Evolutionary conservation across 2,329 filamentous ascomycete species (phyloP).

Genomic region (Neofusicoccum laricinum): DNA sequence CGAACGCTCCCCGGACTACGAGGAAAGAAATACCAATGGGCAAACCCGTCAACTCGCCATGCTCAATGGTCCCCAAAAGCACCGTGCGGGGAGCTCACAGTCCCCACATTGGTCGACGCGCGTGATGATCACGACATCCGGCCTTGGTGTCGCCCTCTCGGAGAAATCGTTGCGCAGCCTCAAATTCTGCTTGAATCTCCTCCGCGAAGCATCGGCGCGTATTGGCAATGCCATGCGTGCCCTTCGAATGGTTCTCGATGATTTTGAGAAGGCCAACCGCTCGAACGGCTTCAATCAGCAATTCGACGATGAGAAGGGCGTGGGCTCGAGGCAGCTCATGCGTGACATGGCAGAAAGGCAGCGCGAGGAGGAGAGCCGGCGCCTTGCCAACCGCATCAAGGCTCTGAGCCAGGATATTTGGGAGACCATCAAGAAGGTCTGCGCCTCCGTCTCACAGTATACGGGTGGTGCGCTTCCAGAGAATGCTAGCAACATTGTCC

Average conservation of each 20-base stretch:
- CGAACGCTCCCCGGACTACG: constrained; percentile 70
- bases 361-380: constrained; percentile 34
- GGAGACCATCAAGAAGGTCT: constrained; percentile 67
- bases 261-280: constrained; percentile 63
- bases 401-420: constrained; percentile 53
- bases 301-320: constrained; percentile 20
- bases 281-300: constrained; percentile 23
- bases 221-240: constrained; percentile 72
- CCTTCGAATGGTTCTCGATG: constrained; percentile 71
- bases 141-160: constrained; percentile 86
- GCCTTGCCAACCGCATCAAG: constrained; percentile 74
- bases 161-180: constrained; percentile 81
- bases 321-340: constrained; percentile 18
- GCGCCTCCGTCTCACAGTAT: constrained; percentile 82
- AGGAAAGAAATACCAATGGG: constrained; percentile 50
- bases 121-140: constrained; percentile 85
- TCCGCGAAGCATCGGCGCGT: constrained; percentile 78
- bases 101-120: constrained; percentile 70
- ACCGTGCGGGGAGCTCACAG: constrained; percentile 19
- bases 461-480: constrained; percentile 88
- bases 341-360: constrained; percentile 13
- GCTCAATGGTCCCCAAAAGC: constrained; percentile 24
- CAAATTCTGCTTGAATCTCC: constrained; percentile 77
- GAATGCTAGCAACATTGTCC: constrained; percentile 80
- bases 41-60: not conserved